These are phyloP conservation scores for Hypoxylon fuscum DNA, from an alignment of 495 filamentous ascomycete species.

Conservation along the genomic window DNA sequence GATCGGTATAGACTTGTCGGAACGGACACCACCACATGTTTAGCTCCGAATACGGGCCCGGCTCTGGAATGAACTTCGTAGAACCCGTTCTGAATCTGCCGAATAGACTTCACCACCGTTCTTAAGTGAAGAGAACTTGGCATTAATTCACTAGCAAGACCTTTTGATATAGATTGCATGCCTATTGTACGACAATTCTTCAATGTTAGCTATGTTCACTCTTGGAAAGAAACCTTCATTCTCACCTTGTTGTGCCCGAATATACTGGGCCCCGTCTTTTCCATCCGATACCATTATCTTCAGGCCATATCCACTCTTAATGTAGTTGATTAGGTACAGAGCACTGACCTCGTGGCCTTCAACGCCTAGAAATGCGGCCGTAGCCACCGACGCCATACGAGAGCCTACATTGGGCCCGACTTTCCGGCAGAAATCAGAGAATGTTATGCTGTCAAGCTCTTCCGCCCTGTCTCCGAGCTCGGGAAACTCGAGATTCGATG, in stretches of 20 bases:
- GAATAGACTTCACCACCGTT: slow-evolving; percentile 31
- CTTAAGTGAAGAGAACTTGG: slow-evolving; percentile 35
- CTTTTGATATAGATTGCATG: slow-evolving; percentile 46
- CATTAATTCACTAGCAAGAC: slow-evolving; percentile 37
- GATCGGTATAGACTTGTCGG: slow-evolving; percentile 46
- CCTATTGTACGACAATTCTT: slow-evolving; percentile 38
- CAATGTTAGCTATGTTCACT: not conserved
- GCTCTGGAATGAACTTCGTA: slow-evolving; percentile 25
- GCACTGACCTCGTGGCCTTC: slow-evolving; percentile 53
- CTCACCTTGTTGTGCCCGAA: slow-evolving; percentile 40
- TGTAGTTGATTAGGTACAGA: slow-evolving; percentile 61
- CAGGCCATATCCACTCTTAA: slow-evolving; percentile 54
- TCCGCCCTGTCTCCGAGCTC: slow-evolving; percentile 33
- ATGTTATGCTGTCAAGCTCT: slow-evolving; percentile 44
- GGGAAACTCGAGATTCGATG: slow-evolving; percentile 29
- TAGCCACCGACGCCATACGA: slow-evolving; percentile 44
- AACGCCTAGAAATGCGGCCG: slow-evolving; percentile 53
- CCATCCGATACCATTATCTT: slow-evolving; percentile 53
- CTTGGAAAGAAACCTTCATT: not conserved
- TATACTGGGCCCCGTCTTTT: slow-evolving; percentile 55
- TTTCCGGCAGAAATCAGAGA: slow-evolving; percentile 29
- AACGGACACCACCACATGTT: slow-evolving; percentile 50
- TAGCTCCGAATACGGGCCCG: slow-evolving; percentile 36
- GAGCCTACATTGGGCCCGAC: slow-evolving; percentile 19
- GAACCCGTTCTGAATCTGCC: not conserved